These are phyloP conservation scores for Ophiocordyceps camponoti-leonardi DNA, from an alignment of 2,329 filamentous ascomycete genomes.

Conservation along the genomic window DNA sequence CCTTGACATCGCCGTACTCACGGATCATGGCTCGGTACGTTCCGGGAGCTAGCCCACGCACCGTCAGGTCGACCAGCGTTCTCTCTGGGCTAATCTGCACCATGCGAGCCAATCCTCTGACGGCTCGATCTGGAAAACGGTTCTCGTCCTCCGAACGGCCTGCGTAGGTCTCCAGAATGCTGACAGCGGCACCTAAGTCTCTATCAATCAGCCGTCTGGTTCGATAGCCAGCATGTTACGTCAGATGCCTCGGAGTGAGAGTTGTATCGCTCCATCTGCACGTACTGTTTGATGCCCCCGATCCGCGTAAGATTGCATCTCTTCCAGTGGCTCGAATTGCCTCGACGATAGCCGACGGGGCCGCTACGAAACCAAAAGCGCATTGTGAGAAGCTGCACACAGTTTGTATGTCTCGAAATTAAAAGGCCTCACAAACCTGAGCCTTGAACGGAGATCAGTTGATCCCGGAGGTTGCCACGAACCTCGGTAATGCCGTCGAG, in stretches of 20 bases:
- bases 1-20: slow-evolving; percentile 71
- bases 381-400: not conserved
- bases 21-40: slow-evolving; percentile 73
- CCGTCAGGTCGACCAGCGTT: slow-evolving; percentile 74
- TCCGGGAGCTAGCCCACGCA: slow-evolving; percentile 67
- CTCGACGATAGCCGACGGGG: slow-evolving; percentile 75
- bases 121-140: slow-evolving; percentile 31
- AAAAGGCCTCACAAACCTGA: slow-evolving; percentile 36
- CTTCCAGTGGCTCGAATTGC: slow-evolving; percentile 81
- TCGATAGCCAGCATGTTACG: not conserved
- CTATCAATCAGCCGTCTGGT: not conserved
- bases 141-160: slow-evolving; percentile 29
- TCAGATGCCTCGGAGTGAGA: not conserved
- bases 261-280: slow-evolving; percentile 8
- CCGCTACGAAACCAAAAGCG: slow-evolving; percentile 27
- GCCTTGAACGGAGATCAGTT: slow-evolving; percentile 72
- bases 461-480: slow-evolving; percentile 64
- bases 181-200: slow-evolving; percentile 59
- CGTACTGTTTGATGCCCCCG: slow-evolving; percentile 69
- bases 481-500: slow-evolving; percentile 70
- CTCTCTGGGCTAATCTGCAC: slow-evolving; percentile 68
- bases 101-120: slow-evolving; percentile 81
- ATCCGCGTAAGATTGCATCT: slow-evolving; percentile 86
- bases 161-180: slow-evolving; percentile 80
- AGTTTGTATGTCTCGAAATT: not conserved